Percentiles rank a stretch among this genome's conserved stretches.
These are phyloP conservation scores for Salvia hispanica DNA, from an alignment of 257 asterid genomes.

Conservation along the genomic window DNA sequence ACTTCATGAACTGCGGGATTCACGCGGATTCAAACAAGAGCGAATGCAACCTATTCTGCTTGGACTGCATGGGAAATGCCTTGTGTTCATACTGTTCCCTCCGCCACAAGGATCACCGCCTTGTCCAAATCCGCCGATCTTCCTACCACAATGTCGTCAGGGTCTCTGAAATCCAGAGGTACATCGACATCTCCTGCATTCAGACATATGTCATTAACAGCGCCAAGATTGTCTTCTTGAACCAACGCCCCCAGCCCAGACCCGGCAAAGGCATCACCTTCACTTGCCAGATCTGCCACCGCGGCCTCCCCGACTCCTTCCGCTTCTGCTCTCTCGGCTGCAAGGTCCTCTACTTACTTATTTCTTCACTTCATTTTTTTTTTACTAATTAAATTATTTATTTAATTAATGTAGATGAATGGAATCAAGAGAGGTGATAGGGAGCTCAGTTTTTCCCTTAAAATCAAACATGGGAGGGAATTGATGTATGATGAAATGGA, in stretches of 20 bases:
- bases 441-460: constrained; percentile 31
- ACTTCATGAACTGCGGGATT: constrained; percentile 49
- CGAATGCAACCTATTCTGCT: constrained; percentile 69
- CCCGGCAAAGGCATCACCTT: constrained; percentile 58
- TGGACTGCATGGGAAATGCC: constrained; percentile 70
- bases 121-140: constrained; percentile 64
- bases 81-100: constrained; percentile 58
- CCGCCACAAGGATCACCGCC: constrained; percentile 56
- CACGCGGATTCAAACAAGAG: constrained; percentile 57
- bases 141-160: constrained; percentile 63
- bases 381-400: too few species aligned
- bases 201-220: constrained; percentile 58
- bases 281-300: constrained; percentile 57
- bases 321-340: constrained; percentile 62
- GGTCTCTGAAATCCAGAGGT: constrained; percentile 51
- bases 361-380: too few species aligned
- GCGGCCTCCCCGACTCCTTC: constrained; percentile 62
- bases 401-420: constrained; percentile 36
- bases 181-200: constrained; percentile 58
- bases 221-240: constrained; percentile 56
- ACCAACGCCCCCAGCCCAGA: constrained; percentile 56
- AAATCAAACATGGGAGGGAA: constrained; percentile 18
- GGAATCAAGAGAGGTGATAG: constrained; percentile 50
- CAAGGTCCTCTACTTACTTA: constrained; percentile 40
- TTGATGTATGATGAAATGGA: constrained; percentile 36